Percentiles rank a stretch among this genome's conserved stretches.
phyloP scores from a whole-genome alignment of 495 filamentous ascomycete genomes.

The Penicillium soppii region DNA sequence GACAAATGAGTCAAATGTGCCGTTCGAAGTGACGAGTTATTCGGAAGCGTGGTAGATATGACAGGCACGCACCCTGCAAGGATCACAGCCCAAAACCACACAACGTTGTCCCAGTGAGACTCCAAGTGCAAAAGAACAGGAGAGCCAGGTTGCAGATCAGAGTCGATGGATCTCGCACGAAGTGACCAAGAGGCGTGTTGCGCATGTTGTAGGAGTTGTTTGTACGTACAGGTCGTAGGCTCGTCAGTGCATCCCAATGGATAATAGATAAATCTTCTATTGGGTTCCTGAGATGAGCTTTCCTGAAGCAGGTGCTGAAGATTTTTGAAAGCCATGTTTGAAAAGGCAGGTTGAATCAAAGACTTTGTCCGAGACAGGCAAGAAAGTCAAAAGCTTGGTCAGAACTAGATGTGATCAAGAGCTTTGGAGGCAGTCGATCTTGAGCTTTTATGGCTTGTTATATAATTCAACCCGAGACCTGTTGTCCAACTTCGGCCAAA shows the following conservation, averaged over 20 bases:
- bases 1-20: conserved; percentile 34
- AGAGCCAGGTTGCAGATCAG: not conserved
- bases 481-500: not conserved
- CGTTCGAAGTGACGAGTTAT: conserved; percentile 28
- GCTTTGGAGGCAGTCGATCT: not conserved
- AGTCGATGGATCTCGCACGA: not conserved
- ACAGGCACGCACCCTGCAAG: conserved; percentile 39
- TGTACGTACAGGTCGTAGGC: conserved; percentile 4
- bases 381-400: not conserved
- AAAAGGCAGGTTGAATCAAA: not conserved
- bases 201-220: conserved; percentile 3
- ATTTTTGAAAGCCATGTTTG: conserved; percentile 9
- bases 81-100: conserved; percentile 48
- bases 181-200: conserved; percentile 3
- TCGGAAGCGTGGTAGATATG: conserved; percentile 36
- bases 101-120: conserved; percentile 35
- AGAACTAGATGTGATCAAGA: not conserved
- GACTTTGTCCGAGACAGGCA: not conserved
- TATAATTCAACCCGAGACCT: not conserved
- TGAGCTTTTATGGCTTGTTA: not conserved
- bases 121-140: conserved; percentile 40
- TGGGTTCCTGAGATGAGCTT: not conserved
- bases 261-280: conserved; percentile 9
- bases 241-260: not conserved
- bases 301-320: conserved; percentile 9